These are phyloP conservation scores for Albizia julibrissin DNA, from an alignment of 306 rosid species.

Conservation along the genomic window DNA sequence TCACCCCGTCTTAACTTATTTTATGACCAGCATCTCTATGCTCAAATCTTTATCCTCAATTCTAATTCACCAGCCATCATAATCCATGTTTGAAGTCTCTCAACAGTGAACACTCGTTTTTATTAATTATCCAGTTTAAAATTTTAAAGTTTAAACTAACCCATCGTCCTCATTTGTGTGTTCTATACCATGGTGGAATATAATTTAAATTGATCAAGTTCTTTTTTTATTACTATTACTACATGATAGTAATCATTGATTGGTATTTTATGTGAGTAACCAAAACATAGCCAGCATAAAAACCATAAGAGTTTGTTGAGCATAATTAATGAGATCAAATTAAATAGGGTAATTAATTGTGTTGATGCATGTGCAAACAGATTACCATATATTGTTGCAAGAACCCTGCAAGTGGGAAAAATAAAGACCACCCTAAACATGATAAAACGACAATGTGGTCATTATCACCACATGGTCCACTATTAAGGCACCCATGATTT, in stretches of 20 bases:
- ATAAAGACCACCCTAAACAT: slow-evolving; percentile 16
- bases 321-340: background rate
- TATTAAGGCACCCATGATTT: slow-evolving; percentile 36
- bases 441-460: slow-evolving; percentile 41
- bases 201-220: background rate
- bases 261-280: background rate
- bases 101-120: background rate
- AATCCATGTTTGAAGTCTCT: background rate
- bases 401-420: slow-evolving; percentile 26
- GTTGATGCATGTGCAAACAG: slow-evolving; percentile 20
- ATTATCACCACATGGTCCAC: slow-evolving; percentile 49
- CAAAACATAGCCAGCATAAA: background rate
- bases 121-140: background rate
- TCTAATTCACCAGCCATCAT: background rate
- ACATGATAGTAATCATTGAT: background rate
- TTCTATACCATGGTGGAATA: background rate
- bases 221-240: background rate
- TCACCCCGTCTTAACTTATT: background rate
- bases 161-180: background rate
- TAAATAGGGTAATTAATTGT: background rate
- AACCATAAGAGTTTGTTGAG: background rate
- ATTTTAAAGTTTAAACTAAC: background rate
- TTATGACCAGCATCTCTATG: slow-evolving; percentile 9
- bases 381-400: background rate
- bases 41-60: background rate